phyloP scores from a whole-genome alignment of 371 early-diverging fungal species.

The Apophysomyces variabilis region DNA sequence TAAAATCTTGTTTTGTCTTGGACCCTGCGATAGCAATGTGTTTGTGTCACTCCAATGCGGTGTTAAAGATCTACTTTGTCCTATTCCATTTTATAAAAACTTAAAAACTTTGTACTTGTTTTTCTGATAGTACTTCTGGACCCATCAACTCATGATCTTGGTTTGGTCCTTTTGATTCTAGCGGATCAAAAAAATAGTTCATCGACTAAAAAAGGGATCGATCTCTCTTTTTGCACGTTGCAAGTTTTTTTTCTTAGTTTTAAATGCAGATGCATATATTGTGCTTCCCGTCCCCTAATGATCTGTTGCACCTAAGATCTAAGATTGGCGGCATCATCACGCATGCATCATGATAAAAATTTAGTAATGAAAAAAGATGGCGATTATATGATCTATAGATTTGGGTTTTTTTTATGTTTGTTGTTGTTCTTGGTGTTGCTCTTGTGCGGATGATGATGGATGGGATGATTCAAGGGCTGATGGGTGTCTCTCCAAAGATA shows the following conservation, averaged over 20 bases:
- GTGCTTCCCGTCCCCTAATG: background rate
- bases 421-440: too few relatives aligned
- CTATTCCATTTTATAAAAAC: too few relatives aligned
- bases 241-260: background rate
- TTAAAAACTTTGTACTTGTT: too few relatives aligned
- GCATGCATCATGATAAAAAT: background rate
- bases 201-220: too few relatives aligned
- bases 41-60: background rate
- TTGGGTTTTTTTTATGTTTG: too few relatives aligned
- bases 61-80: background rate
- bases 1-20: background rate
- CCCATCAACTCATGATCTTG: too few relatives aligned
- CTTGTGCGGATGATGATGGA: too few relatives aligned
- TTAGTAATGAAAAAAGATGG: background rate
- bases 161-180: too few relatives aligned
- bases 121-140: too few relatives aligned
- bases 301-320: conserved; percentile 1
- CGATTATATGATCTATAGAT: background rate
- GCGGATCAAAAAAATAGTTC: too few relatives aligned
- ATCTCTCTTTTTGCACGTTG: background rate
- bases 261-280: conserved; percentile 4
- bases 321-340: background rate
- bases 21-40: background rate
- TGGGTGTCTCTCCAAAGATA: too few relatives aligned
- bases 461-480: too few relatives aligned